Evolutionary conservation across 768 basidiomycete genomes (phyloP).

Genomic region (Tricholomella constricta): DNA sequence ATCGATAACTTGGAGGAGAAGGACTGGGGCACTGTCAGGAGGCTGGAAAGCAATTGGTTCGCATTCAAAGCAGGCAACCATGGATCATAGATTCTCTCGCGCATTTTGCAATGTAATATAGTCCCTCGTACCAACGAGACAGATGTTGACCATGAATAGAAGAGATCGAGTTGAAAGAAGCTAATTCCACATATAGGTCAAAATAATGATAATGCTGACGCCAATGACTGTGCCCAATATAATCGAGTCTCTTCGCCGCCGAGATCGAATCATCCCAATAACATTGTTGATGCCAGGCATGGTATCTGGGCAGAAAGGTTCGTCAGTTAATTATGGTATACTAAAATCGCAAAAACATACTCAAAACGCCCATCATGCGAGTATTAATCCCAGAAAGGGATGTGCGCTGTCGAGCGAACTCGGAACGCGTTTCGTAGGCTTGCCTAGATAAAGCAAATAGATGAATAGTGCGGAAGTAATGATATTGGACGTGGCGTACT

Average conservation of each 20-base stretch:
- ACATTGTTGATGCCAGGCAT: constrained; percentile 96
- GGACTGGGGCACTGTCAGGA: constrained; percentile 65
- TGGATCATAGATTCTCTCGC: background rate
- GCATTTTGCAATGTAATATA: background rate
- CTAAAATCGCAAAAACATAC: constrained; percentile 46
- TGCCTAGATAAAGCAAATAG: constrained; percentile 55
- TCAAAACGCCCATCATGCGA: constrained; percentile 81
- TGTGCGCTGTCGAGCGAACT: constrained; percentile 82
- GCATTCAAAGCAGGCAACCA: constrained; percentile 57
- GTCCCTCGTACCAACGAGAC: too few relatives aligned
- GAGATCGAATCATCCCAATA: constrained; percentile 88
- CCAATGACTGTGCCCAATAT: constrained; percentile 90
- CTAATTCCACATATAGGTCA: constrained; percentile 50
- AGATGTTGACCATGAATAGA: too few relatives aligned
- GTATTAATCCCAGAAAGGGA: constrained; percentile 79
- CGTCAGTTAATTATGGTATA: constrained; percentile 3
- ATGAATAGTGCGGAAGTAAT: constrained; percentile 5
- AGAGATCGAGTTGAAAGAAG: too few relatives aligned
- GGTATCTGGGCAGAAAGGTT: constrained; percentile 50
- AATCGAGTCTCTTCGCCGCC: constrained; percentile 86
- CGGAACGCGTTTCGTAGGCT: constrained; percentile 95
- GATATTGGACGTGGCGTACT: constrained; percentile 48
- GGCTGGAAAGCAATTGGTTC: constrained; percentile 73
- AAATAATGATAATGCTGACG: constrained; percentile 65
- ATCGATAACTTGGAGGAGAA: constrained; percentile 34